phyloP scores from a whole-genome alignment of 768 basidiomycete genomes.

The Tylopilus plumbeoviolaceoides region DNA sequence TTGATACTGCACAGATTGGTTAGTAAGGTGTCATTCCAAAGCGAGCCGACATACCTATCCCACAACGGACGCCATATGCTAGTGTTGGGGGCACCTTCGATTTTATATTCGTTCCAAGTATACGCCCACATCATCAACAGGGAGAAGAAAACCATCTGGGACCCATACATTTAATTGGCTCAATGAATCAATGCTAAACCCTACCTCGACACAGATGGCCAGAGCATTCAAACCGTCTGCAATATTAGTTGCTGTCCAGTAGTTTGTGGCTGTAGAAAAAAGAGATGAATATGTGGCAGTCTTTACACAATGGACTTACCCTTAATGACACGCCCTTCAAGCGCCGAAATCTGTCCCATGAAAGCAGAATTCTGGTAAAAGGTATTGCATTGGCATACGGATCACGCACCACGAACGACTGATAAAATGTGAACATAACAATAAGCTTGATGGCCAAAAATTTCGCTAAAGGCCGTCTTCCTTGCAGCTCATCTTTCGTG shows the following conservation, averaged over 20 bases:
- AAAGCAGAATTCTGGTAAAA: neutral
- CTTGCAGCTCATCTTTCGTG: slow-evolving; percentile 73
- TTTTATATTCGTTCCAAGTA: slow-evolving; percentile 61
- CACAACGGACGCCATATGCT: slow-evolving; percentile 66
- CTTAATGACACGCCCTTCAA: slow-evolving; percentile 69
- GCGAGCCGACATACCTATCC: slow-evolving; percentile 42
- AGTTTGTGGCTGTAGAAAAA: slow-evolving; percentile 50
- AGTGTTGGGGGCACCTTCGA: slow-evolving; percentile 41
- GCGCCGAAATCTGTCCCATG: slow-evolving; percentile 50
- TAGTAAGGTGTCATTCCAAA: neutral
- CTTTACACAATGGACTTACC: slow-evolving; percentile 31
- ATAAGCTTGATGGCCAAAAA: slow-evolving; percentile 86
- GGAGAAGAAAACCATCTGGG: slow-evolving; percentile 81
- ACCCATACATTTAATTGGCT: slow-evolving; percentile 1
- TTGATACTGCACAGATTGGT: slow-evolving; percentile 37
- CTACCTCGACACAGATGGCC: slow-evolving; percentile 78
- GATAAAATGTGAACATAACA: slow-evolving; percentile 88
- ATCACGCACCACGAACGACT: slow-evolving; percentile 61
- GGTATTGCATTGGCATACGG: neutral
- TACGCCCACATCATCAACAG: slow-evolving; percentile 83
- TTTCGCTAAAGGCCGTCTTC: slow-evolving; percentile 75
- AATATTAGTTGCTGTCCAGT: slow-evolving; percentile 83
- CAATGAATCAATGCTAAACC: neutral
- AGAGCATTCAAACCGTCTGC: slow-evolving; percentile 82
- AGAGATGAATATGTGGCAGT: neutral